These are phyloP conservation scores for Xylariaceae sp. DNA, from an alignment of 2,329 filamentous ascomycete species.

Conservation along the genomic window DNA sequence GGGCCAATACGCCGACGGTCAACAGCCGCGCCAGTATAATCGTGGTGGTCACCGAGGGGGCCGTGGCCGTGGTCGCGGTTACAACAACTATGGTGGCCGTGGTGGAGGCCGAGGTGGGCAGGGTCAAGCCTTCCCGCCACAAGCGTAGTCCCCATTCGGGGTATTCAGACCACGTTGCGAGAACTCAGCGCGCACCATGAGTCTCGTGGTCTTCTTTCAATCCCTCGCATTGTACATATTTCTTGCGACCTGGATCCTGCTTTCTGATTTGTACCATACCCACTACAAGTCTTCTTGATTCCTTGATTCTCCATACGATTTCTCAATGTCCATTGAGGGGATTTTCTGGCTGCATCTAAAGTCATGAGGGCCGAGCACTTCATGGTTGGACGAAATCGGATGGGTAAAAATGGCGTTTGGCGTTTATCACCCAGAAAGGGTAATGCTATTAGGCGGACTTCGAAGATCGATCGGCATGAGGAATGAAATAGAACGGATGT, in stretches of 20 bases:
- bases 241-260: slow-evolving; percentile 20
- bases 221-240: slow-evolving; percentile 29
- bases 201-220: slow-evolving; percentile 6
- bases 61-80: slow-evolving; percentile 28
- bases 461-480: slow-evolving; percentile 8
- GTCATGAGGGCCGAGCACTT: slow-evolving; percentile 21
- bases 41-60: slow-evolving; percentile 23
- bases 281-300: slow-evolving; percentile 25
- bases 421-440: slow-evolving; percentile 10
- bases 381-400: slow-evolving; percentile 24
- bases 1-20: slow-evolving; percentile 28
- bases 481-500: background rate
- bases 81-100: slow-evolving; percentile 30
- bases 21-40: slow-evolving; percentile 27
- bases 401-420: slow-evolving; percentile 24
- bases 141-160: slow-evolving; percentile 16
- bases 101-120: slow-evolving; percentile 28
- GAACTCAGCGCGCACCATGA: background rate
- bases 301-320: slow-evolving; percentile 19
- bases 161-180: background rate
- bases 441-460: slow-evolving; percentile 6
- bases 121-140: slow-evolving; percentile 27
- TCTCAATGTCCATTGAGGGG: slow-evolving; percentile 19
- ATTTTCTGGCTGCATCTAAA: slow-evolving; percentile 25
- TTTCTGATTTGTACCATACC: slow-evolving; percentile 31